A percentile compares a stretch with the other conserved stretches of the same genome.
These are phyloP conservation scores for Candida manassasensis DNA, from an alignment of 805 yeast genomes.

Conservation along the genomic window DNA sequence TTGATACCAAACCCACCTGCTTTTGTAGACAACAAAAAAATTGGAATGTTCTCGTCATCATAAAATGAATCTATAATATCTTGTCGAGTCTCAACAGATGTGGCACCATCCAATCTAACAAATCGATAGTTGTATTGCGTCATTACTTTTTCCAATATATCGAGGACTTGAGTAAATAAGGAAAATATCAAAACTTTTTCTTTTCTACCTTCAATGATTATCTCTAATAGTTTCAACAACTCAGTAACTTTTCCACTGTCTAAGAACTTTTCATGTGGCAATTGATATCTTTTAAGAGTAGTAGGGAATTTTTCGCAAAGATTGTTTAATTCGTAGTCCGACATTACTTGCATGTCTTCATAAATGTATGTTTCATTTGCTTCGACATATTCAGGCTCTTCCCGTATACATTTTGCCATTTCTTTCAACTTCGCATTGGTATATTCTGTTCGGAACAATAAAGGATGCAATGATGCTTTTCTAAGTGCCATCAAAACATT, in stretches of 20 bases:
- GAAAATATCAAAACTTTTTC: conserved; percentile 81
- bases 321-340: conserved; percentile 79
- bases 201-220: conserved; percentile 50
- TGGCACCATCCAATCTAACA: conserved; percentile 86
- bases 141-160: conserved; percentile 75
- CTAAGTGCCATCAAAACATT: conserved; percentile 85
- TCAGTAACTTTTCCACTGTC: conserved; percentile 72
- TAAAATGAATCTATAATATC: conserved; percentile 85
- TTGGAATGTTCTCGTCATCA: conserved; percentile 75
- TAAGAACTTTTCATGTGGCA: conserved; percentile 53
- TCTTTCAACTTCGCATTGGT: conserved; percentile 47
- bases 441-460: conserved; percentile 68
- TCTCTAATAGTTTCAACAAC: conserved; percentile 53
- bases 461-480: conserved; percentile 90
- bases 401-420: conserved; percentile 79
- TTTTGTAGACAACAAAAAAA: conserved; percentile 85
- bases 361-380: conserved; percentile 74
- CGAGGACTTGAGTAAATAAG: conserved; percentile 87
- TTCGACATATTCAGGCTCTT: conserved; percentile 71
- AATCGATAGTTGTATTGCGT: conserved; percentile 62
- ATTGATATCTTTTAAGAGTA: conserved; percentile 49
- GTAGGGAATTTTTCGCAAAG: conserved; percentile 69
- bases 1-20: conserved; percentile 99
- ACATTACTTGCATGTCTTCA: conserved; percentile 95
- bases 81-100: conserved; percentile 90